Conservation (phyloP, 352 stramenopile genomes). For the Globisporangium lucens region DNA sequence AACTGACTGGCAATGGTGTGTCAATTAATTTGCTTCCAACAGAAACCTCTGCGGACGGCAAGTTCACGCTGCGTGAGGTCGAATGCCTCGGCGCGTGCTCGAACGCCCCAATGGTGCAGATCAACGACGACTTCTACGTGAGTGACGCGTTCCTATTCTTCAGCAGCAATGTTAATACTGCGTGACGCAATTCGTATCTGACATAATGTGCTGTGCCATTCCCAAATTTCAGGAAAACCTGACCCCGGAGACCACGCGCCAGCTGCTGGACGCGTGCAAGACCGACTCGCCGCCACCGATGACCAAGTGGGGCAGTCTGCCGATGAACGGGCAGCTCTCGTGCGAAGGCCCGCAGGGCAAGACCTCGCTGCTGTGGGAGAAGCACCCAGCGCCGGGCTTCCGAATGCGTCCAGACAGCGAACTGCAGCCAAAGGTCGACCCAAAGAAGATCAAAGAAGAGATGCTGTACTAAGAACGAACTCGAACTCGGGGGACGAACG, state of each 20-base stretch:
- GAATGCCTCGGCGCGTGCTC: conserved; percentile 99
- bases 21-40: conserved; percentile 1
- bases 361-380: conserved; percentile 89
- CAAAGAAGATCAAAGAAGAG: conserved; percentile 88
- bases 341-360: conserved; percentile 98
- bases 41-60: conserved; percentile 73
- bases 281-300: conserved; percentile 90
- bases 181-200: not conserved
- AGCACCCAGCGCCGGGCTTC: conserved; percentile 80
- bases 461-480: conserved; percentile 79
- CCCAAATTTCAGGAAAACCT: conserved; percentile 92
- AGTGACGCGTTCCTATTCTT: conserved; percentile 9
- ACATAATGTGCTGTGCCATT: conserved; percentile 5
- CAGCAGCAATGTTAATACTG: not conserved
- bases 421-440: conserved; percentile 93
- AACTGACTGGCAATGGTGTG: not conserved
- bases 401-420: conserved; percentile 90
- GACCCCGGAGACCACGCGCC: conserved; percentile 95
- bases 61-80: conserved; percentile 96
- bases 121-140: conserved; percentile 98
- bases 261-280: conserved; percentile 97
- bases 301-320: conserved; percentile 98
- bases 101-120: conserved; percentile 99
- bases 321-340: conserved; percentile 99
- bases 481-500: not conserved